Percentiles rank a stretch among this genome's conserved stretches.
phyloP scores from a whole-genome alignment of 352 stramenopile species.

The Phytophthora sp. region DNA sequence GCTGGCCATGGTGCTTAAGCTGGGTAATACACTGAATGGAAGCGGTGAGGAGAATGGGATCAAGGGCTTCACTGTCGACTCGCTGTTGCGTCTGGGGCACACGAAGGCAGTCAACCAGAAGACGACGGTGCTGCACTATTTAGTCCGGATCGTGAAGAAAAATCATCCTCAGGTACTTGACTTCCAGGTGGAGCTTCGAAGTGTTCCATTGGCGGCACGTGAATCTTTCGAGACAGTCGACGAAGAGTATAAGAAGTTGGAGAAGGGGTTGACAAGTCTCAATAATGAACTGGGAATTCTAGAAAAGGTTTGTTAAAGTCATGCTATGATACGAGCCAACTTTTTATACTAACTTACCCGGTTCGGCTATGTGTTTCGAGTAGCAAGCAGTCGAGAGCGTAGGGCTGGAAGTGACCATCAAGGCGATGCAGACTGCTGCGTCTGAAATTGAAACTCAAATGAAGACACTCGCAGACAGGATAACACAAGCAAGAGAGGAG shows the following conservation, averaged over 20 bases:
- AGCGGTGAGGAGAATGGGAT: constrained; percentile 87
- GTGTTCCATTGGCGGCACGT: constrained; percentile 84
- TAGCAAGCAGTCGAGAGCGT: constrained; percentile 38
- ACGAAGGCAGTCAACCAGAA: constrained; percentile 98
- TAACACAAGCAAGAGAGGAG: constrained; percentile 53
- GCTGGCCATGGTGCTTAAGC: constrained; percentile 96
- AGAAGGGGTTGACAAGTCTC: constrained; percentile 55
- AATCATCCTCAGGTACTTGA: constrained; percentile 93
- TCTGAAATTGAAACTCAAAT: constrained; percentile 56
- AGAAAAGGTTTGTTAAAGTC: constrained; percentile 41
- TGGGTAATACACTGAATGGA: constrained; percentile 97
- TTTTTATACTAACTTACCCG: no score
- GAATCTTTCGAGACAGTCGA: constrained; percentile 76
- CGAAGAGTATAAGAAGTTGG: constrained; percentile 68
- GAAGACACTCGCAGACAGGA: constrained; percentile 41
- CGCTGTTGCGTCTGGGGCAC: constrained; percentile 91
- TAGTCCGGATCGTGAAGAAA: constrained; percentile 95
- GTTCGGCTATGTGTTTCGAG: constrained; percentile 11
- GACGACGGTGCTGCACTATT: constrained; percentile 98
- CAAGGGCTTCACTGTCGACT: constrained; percentile 96
- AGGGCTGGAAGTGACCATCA: constrained; percentile 34
- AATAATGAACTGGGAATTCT: constrained; percentile 52
- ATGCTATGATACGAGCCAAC: not conserved
- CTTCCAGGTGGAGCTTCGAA: constrained; percentile 92
- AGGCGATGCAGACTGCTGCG: constrained; percentile 42